These are phyloP conservation scores for Dactylellina drechsleri DNA, from an alignment of 2,329 filamentous ascomycete species.

Conservation along the genomic window DNA sequence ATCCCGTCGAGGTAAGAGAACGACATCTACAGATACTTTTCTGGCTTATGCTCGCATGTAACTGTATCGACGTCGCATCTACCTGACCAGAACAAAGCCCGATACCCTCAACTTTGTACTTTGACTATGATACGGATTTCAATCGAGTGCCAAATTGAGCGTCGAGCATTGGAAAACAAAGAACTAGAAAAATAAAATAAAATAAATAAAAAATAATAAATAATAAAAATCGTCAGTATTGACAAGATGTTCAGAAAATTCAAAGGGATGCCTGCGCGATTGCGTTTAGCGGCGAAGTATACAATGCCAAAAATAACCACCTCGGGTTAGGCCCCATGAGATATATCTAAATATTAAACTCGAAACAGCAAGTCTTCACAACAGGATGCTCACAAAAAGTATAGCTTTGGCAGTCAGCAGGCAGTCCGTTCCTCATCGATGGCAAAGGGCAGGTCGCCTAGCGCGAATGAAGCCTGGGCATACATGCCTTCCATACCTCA, in stretches of 20 bases:
- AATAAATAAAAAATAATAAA: too few species aligned
- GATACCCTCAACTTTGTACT: too few species aligned
- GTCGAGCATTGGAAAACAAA: too few species aligned
- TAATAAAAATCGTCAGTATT: constrained; percentile 7
- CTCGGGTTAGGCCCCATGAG: constrained; percentile 26
- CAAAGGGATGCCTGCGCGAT: neutral
- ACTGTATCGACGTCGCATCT: constrained; percentile 25
- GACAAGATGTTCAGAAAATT: constrained; percentile 28
- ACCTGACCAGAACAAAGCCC: constrained; percentile 14
- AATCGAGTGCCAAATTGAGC: too few species aligned
- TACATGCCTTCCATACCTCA: neutral
- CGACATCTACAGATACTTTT: constrained; percentile 17
- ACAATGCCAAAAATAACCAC: neutral
- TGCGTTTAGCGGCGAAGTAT: neutral
- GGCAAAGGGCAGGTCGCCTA: constrained; percentile 47
- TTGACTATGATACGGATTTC: too few species aligned
- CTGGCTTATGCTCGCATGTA: constrained; percentile 17
- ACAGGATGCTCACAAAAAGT: neutral
- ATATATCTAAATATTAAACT: neutral
- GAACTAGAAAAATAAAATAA: too few species aligned
- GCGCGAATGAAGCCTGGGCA: constrained; percentile 26
- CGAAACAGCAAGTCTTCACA: constrained; percentile 47
- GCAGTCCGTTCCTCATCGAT: constrained; percentile 24
- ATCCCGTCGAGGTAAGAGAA: neutral
- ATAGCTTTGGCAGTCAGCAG: constrained; percentile 27